These are phyloP conservation scores for Chalaropsis ovoidea DNA, from an alignment of 2,329 filamentous ascomycete species.

Conservation along the genomic window DNA sequence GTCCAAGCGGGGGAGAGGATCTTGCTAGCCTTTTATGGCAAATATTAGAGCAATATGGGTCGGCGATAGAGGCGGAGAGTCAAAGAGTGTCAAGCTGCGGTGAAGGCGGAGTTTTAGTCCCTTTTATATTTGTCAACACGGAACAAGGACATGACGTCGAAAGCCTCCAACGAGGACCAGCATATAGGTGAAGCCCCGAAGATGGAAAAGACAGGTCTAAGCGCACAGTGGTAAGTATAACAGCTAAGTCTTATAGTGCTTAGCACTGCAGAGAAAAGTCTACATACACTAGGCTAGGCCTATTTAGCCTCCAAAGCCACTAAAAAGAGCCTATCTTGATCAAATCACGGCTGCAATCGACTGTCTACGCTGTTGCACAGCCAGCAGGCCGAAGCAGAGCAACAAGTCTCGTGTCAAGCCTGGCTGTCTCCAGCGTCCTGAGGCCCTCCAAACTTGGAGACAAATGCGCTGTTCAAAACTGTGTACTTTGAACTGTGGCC, in stretches of 20 bases:
- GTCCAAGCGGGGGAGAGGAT: not conserved
- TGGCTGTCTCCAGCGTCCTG: not conserved
- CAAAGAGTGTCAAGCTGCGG: too few species aligned
- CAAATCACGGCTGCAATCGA: too few species aligned
- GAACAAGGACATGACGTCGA: not conserved
- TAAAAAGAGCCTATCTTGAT: not conserved
- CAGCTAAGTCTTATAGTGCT: not conserved
- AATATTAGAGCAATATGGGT: not conserved
- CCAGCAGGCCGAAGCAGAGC: not conserved
- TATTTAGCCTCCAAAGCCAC: not conserved
- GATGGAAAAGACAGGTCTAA: conserved; percentile 10
- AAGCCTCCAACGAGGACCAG: not conserved
- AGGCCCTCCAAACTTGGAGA: not conserved
- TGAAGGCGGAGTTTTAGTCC: not conserved
- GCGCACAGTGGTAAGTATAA: not conserved
- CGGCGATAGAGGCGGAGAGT: not conserved
- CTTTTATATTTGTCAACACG: not conserved
- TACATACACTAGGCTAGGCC: not conserved
- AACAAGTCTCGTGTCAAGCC: not conserved
- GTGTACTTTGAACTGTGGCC: not conserved
- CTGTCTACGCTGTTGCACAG: too few species aligned
- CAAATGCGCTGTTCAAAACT: too few species aligned
- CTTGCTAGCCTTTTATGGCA: not conserved
- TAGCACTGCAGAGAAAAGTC: not conserved
- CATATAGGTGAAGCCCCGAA: not conserved